Percentiles rank a stretch among this genome's conserved stretches.
Conservation (phyloP, 78 protist species). For the Dictyostelium brefeldianum region DNA sequence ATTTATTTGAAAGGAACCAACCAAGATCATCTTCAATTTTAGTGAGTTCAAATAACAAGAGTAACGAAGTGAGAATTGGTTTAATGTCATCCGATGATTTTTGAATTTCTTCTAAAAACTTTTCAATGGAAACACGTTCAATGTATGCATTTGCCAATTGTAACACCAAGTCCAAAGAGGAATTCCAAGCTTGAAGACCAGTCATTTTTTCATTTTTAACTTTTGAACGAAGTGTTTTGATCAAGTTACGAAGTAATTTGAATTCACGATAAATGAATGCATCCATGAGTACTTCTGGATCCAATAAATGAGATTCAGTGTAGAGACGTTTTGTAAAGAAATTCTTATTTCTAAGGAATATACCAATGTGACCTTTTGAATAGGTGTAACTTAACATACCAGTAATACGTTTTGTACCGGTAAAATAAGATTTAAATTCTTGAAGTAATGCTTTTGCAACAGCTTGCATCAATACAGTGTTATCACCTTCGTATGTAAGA, state of each 20-base stretch:
- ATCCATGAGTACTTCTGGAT: constrained; percentile 67
- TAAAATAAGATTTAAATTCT: constrained; percentile 73
- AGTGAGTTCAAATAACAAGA: constrained; percentile 56
- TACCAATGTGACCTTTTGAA: constrained; percentile 78
- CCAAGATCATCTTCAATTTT: constrained; percentile 77
- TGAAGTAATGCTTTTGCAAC: constrained; percentile 66
- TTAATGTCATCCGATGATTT: constrained; percentile 9
- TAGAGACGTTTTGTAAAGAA: constrained; percentile 67
- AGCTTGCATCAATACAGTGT: constrained; percentile 81
- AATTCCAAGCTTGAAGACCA: constrained; percentile 66
- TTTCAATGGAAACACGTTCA: constrained; percentile 79
- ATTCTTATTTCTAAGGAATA: constrained; percentile 64
- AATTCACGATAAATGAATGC: constrained; percentile 77
- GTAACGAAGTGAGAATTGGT: constrained; percentile 39
- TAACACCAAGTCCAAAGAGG: constrained; percentile 22
- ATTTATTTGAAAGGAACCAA: constrained; percentile 77
- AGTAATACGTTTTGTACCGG: constrained; percentile 62
- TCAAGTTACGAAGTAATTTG: constrained; percentile 40
- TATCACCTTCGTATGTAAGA: constrained; percentile 87
- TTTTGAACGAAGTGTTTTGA: constrained; percentile 29
- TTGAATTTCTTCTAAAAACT: constrained; percentile 66
- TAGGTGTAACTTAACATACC: constrained; percentile 78
- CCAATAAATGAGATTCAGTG: constrained; percentile 59
- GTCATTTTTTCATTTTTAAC: constrained; percentile 63
- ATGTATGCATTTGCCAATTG: constrained; percentile 69